These are phyloP conservation scores for Waltergamsia citrina DNA, from an alignment of 2,329 filamentous ascomycete genomes.

Conservation along the genomic window DNA sequence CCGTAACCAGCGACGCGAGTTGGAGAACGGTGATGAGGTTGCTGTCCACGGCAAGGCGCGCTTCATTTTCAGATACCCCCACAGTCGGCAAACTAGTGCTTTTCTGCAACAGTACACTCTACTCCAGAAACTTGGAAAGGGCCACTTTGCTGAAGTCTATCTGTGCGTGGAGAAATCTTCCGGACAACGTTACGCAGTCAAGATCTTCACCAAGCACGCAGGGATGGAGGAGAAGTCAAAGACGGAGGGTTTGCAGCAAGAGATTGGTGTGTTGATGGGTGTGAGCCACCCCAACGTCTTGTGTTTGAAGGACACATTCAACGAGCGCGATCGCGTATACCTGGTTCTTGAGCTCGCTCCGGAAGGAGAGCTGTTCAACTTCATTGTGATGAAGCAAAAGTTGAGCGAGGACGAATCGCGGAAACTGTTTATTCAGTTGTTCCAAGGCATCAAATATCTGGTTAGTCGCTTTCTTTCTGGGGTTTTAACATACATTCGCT, in stretches of 20 bases:
- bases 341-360: constrained; percentile 83
- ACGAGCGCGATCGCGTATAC: constrained; percentile 84
- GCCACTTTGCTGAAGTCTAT: constrained; percentile 91
- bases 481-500: not conserved
- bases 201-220: constrained; percentile 81
- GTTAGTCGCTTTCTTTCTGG: constrained; percentile 39
- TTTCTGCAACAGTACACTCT: constrained; percentile 85
- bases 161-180: constrained; percentile 79
- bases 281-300: constrained; percentile 90
- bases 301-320: constrained; percentile 90
- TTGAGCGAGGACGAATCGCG: constrained; percentile 75
- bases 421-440: constrained; percentile 82
- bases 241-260: constrained; percentile 80
- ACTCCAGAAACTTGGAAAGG: constrained; percentile 80
- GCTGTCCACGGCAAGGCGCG: constrained; percentile 75
- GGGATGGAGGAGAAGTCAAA: constrained; percentile 78
- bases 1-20: constrained; percentile 80
- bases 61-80: constrained; percentile 88
- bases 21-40: constrained; percentile 86
- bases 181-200: constrained; percentile 80
- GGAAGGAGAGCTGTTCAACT: constrained; percentile 93
- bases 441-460: constrained; percentile 90
- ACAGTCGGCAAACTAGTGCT: constrained; percentile 59
- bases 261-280: constrained; percentile 95
- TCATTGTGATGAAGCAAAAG: constrained; percentile 85